Conservation (phyloP, 257 asterid species). For the Anisodus tanguticus region DNA sequence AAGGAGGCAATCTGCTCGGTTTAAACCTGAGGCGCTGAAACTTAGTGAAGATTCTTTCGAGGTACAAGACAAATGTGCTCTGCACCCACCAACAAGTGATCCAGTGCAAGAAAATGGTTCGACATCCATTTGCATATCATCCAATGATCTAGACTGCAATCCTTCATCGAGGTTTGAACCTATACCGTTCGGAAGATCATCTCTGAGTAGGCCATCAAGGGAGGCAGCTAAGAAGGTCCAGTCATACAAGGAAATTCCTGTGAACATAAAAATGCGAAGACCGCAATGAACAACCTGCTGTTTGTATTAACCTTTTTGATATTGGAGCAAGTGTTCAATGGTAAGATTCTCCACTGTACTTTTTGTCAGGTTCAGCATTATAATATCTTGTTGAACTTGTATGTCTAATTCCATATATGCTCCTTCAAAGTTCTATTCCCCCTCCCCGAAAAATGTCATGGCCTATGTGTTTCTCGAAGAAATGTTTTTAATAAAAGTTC, state of each 20-base stretch:
- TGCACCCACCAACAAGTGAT: constrained; percentile 33
- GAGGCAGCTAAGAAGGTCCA: constrained; percentile 68
- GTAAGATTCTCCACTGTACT: neutral
- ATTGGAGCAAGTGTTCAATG: neutral
- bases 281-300: constrained; percentile 33
- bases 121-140: constrained; percentile 1
- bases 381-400: neutral
- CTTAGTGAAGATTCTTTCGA: constrained; percentile 25
- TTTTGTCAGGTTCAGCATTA: neutral
- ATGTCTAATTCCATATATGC: neutral
- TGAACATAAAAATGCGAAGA: constrained; percentile 77
- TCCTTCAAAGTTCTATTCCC: neutral
- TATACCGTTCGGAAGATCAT: constrained; percentile 45
- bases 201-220: constrained; percentile 67
- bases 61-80: constrained; percentile 30
- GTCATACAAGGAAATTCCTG: constrained; percentile 69
- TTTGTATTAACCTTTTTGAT: neutral
- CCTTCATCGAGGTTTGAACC: constrained; percentile 34
- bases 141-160: constrained; percentile 27
- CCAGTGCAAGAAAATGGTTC: constrained; percentile 43
- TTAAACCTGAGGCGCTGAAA: constrained; percentile 33
- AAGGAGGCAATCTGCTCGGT: constrained; percentile 42
- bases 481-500: neutral
- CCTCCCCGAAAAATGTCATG: neutral
- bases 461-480: neutral